Base-by-base conservation (phyloP, 176 grass and related monocot genomes). In the Bonia amplexicaulis region DNA sequence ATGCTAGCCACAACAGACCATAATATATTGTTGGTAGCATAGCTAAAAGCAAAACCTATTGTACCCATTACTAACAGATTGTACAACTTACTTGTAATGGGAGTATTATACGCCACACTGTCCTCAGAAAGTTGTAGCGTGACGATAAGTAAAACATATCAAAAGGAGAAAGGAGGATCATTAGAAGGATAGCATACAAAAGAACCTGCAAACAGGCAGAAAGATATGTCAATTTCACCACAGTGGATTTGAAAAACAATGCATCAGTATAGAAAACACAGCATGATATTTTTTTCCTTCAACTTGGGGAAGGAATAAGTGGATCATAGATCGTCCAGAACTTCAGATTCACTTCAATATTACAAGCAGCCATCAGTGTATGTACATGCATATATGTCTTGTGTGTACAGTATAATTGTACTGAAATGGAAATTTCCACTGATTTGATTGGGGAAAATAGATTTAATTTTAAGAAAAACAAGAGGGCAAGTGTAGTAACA, bases 141-240 rank as follows among this genome's bases (percentile, higher is more conserved):
- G 96, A 91, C 13, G 96, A 93, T 57, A 99, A 84, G 80, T 92
- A 94, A 82, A 96, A 99, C 77, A 99, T 99, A 85, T 99, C 96
- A 82, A 99, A 99, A 61, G 96, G 96, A 63, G 90, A 99, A 86
- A 99, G 82, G 55, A 99, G 87, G 68, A 99, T 73, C 61, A 99
- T 91, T 81, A 99, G 49, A 81, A 94, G 60, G 60, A 84, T 55
- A 47, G 74, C 86, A 92, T 99, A 99, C 41, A 99, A 84, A 78
- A 99, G 83, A 73, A 96, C 94, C 94, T 96, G 74, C 35, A 90
- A 76, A 85, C 41, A 78, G 23, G 76, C 62, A 79, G 48, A 74
- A 69, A 66, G 60, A 78, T 41, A 86, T 48, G 6, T 31, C n/a
- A 82, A 71, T 77, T 78, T 55, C 44, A 52, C 3, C 5, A 2